Percentiles rank a stretch among this genome's conserved stretches.
Conservation (phyloP, 805 yeast genomes). For the Dipodascus albidus region DNA sequence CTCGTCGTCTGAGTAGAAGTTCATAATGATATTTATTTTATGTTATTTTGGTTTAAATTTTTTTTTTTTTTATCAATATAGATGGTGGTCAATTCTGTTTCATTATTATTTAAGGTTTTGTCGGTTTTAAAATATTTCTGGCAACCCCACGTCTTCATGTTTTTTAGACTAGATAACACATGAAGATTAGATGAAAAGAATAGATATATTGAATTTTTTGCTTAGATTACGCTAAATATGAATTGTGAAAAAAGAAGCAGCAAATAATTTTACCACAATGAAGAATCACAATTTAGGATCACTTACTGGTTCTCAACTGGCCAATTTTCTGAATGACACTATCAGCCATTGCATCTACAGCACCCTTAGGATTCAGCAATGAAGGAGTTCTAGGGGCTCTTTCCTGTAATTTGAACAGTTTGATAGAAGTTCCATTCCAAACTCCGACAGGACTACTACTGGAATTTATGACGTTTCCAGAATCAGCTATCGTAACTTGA, state of each 20-base stretch:
- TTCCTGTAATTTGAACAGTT: conserved; percentile 38
- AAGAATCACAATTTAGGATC: no score
- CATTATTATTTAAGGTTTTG: no score
- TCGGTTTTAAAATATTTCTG: no score
- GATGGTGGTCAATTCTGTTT: no score
- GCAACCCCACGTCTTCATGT: no score
- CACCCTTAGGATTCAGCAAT: conserved; percentile 29
- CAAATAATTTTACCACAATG: no score
- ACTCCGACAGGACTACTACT: conserved; percentile 28
- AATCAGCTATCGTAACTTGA: conserved; percentile 9
- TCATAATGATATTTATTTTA: neutral
- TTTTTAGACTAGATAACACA: no score
- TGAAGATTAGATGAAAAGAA: no score
- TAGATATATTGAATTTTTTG: no score
- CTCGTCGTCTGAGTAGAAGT: conserved; percentile 16
- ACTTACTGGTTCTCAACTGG: conserved; percentile 4
- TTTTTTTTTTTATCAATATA: no score
- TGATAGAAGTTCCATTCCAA: conserved; percentile 42
- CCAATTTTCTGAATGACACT: conserved; percentile 35
- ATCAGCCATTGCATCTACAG: conserved; percentile 39
- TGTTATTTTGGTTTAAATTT: neutral
- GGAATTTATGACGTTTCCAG: conserved; percentile 12
- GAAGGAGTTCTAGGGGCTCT: conserved; percentile 31
- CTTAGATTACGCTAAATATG: no score
- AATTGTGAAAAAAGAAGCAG: no score